Evolutionary conservation across 768 basidiomycete species (phyloP).

Genomic region (Phylloporus rhodoxanthus): DNA sequence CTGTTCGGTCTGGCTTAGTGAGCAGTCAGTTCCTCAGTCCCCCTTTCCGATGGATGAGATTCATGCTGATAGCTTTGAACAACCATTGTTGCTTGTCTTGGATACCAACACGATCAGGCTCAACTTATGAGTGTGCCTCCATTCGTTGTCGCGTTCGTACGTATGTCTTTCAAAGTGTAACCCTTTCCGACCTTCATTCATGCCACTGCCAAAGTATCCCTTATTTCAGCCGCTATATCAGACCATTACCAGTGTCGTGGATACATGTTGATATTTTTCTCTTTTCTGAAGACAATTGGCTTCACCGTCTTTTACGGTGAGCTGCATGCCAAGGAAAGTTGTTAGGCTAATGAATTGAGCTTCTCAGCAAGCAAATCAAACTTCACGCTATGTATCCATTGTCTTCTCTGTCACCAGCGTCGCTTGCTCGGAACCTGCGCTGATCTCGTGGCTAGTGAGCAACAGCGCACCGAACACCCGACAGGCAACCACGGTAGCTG

Average conservation of each 20-base stretch:
- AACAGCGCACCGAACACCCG: conserved; percentile 52
- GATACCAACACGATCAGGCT: too few relatives aligned
- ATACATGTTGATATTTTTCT: conserved; percentile 39
- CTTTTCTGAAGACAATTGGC: conserved; percentile 36
- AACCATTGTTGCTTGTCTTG: too few relatives aligned
- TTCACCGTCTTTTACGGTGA: background rate
- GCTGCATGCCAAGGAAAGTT: background rate
- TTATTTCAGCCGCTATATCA: conserved; percentile 42
- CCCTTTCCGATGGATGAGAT: too few relatives aligned
- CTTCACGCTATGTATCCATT: conserved; percentile 47
- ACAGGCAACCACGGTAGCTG: conserved; percentile 52
- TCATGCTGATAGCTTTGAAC: too few relatives aligned
- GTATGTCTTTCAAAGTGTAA: conserved; percentile 26
- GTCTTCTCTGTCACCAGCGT: conserved; percentile 51
- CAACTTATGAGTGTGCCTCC: too few relatives aligned
- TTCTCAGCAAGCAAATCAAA: conserved; percentile 26
- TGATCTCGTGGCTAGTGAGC: conserved; percentile 55
- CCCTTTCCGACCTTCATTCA: background rate
- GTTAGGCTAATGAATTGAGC: background rate
- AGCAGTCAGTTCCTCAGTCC: too few relatives aligned
- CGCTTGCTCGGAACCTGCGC: conserved; percentile 43
- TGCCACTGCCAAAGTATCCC: conserved; percentile 25
- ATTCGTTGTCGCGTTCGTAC: conserved; percentile 41
- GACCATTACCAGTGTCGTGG: conserved; percentile 51
- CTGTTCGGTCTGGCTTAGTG: conserved; percentile 28